Base-by-base conservation (phyloP, 2,329 filamentous ascomycete species). In the Aaosphaeria arxii region DNA sequence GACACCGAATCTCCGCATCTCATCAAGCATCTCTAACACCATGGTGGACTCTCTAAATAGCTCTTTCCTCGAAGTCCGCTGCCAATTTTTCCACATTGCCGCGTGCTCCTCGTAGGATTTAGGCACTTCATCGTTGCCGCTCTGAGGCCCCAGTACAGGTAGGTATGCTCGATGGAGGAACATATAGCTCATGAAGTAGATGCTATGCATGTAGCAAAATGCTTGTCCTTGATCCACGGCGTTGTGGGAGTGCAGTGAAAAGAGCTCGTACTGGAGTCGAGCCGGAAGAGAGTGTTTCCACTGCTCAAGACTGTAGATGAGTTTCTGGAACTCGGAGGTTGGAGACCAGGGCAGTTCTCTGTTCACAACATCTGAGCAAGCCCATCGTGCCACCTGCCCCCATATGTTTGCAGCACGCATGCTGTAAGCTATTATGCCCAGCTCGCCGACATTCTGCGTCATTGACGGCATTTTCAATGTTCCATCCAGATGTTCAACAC, bases 151-250 rank as follows among this genome's bases (percentile, higher is more conserved):
- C 1, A 71, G 62, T 6, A 70, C 67, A 0, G 69, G 69, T 7
- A 72, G 53, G 50, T 72, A 71, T 29, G 69, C 67, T 13, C 70
- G 69, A 43, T 71, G 66, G 11, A 72, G 61, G 48, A 72, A 72
- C 69, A 72, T 72, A 52, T 64, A 62, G 46, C 63, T 66, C 70
- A 72, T 72, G 48, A 72, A 72, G 49, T 71, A 62, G 42, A 72
- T 72, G 51, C 66, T 63, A 50, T 71, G 69, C 70, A 71, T 72
- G 52, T 72, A 72, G 54, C 64, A 68, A 52, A 66, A 72, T 4
- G 69, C 70, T 45, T 72, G 70, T 11, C 70, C 70, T 45, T 71
- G 69, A 28, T 72, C 69, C n/a, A 71, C 62, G 5, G 70, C 70
- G 42, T 71, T 72, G 56, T 72, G 69, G 24, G 66, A 68, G 52